Evolutionary conservation across 768 basidiomycete species (phyloP), one percentile per base, ranked within the genome.

Genomic region (Stropharia rugosoannulata): DNA sequence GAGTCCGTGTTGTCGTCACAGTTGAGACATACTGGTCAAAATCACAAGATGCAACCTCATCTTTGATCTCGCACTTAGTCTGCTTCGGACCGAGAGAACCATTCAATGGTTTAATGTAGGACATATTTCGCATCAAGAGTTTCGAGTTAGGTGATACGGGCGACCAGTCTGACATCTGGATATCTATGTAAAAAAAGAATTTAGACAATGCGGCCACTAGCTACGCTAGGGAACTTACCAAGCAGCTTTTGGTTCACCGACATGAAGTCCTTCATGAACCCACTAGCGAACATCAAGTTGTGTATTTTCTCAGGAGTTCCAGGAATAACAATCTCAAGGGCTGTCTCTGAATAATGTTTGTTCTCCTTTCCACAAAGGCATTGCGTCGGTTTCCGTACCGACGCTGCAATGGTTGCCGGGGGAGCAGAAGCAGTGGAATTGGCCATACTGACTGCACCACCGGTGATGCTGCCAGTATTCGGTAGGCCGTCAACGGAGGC

Each of bases 91-190:
- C 97, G 29, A 99, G 82, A 52, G 86, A 85, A 1, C 83, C 95
- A 59, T 82, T 85, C 29, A 99, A 75, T 0, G 95, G 95, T 68
- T 96, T 98, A 74, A 98, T 95, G 71, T 98, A 99, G 25, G 93
- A 93, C 86, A 95, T 94, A 59, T 93, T 91, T 9, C 96, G 83
- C 25, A 85, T 78, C 9, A 97, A 83, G 39, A 93, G 80, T 53
- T 86, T 83, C 35, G 86, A 83, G 12, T 79, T 83, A 0, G 81
- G 75, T 0, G 73, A 64, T 4, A 76, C 75, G 0, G 96, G 95
- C 15, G 82, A 75, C 97, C 97, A 98, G 68, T 98, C 97, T 4
- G 94, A 89, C 64, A 94, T 92, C 70, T 99, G 95, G 51, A 99
- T 83, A 61, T 98, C 96, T 98, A 57, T 5, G 37, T n/a, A 38